Base-by-base conservation (phyloP, 306 rosid genomes). In the Psophocarpus tetragonolobus region DNA sequence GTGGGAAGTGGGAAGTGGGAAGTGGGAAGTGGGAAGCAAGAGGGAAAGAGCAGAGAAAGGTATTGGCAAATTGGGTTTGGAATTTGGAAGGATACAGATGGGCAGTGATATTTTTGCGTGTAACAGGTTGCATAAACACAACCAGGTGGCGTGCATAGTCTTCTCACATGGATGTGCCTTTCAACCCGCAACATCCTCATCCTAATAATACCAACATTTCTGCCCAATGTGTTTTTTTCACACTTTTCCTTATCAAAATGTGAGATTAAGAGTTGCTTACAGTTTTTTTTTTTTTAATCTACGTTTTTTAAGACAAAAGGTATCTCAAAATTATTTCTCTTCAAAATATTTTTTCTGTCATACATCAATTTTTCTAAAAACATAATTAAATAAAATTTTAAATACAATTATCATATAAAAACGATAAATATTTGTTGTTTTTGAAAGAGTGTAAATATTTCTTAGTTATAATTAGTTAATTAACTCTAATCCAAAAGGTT, bases 71-170 rank as follows among this genome's bases (percentile, higher is more conserved):
- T 27, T 21, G 78, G 62, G 78, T 41, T 71, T 70, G 71, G 48
- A 7, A 71, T 38, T 71, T 72, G 86, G 80, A 62, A 48, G 20
- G 14, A 47, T 20, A 58, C 65, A 83, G 67, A 72, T 77, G 78
- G 50, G 12, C 18, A 33, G 27, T 74, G 38, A 9, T 3, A 5
- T 30, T 67, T 21, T 74, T 74, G 86, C 83, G 86, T 77, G 86
- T 78, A 24, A 33, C 76, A 83, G 82, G 14, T 61, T 69, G 58
- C 74, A 71, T 76, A 82, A 70, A 82, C 79, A 76, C 78, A 41
- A 63, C 24, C 85, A 82, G 48, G 35, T 44, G 54, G 36, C 50
- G 60, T 53, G 57, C 82, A 56, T 33, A 36, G 67, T 73, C 83
- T 65, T 35, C 72, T 83, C 86, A 83, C 80, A 65, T 77, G 76